Percentiles rank a stretch among this genome's conserved stretches.
phyloP scores from a whole-genome alignment of 176 grass and related monocot genomes.

The Aegilops longissima region DNA sequence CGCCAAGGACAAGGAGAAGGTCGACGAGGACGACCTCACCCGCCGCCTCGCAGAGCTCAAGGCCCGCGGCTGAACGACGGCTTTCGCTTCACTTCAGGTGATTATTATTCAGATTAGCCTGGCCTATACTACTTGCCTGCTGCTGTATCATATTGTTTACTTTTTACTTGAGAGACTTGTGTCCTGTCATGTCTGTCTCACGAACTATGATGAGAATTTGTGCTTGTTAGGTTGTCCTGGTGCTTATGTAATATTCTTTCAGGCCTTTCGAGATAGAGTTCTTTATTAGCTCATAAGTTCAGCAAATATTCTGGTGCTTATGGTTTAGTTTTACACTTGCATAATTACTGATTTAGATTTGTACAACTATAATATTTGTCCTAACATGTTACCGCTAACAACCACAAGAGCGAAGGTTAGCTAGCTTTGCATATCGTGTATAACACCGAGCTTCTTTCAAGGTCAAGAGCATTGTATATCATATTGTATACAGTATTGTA shows the following conservation, averaged over 20 bases:
- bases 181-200: too few species aligned
- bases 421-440: not conserved
- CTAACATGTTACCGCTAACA: not conserved
- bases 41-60: constrained; percentile 78
- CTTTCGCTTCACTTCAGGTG: constrained; percentile 27
- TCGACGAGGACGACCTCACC: constrained; percentile 92
- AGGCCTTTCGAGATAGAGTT: too few species aligned
- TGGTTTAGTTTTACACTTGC: too few species aligned
- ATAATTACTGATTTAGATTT: too few species aligned
- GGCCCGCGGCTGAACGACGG: constrained; percentile 45
- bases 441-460: not conserved
- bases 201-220: too few species aligned
- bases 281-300: too few species aligned
- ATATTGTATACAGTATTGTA: too few species aligned
- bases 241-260: too few species aligned
- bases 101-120: not conserved
- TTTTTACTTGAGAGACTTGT: too few species aligned
- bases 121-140: not conserved
- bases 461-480: too few species aligned
- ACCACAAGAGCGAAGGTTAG: not conserved
- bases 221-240: too few species aligned
- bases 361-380: not conserved
- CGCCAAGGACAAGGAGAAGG: constrained; percentile 86
- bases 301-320: too few species aligned
- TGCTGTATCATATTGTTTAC: not conserved